A percentile compares a stretch with the other conserved stretches of the same genome.
Evolutionary conservation across 176 grass and related monocot genomes (phyloP).

Genomic region (Avena atlantica): DNA sequence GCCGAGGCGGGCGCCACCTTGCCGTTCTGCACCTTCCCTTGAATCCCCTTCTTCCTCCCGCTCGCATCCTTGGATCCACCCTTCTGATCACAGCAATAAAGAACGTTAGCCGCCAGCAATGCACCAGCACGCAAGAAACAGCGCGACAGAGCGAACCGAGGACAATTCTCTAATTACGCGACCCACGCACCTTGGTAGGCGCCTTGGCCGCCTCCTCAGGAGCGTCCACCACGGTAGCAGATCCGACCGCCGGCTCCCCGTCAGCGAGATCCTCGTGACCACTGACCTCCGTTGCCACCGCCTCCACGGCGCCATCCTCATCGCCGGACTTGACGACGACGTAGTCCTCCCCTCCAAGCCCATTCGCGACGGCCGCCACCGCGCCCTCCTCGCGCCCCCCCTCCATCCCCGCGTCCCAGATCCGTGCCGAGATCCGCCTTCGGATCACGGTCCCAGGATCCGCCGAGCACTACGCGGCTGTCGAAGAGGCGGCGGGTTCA

Average conservation of each 20-base stretch:
- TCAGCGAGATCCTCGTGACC: constrained; percentile 36
- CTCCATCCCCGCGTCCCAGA: constrained; percentile 36
- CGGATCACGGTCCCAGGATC: constrained; percentile 30
- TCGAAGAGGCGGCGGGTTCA: neutral
- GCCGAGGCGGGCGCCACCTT: constrained; percentile 28
- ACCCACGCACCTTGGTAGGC: constrained; percentile 40
- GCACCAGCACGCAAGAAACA: neutral
- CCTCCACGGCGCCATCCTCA: neutral
- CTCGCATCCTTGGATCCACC: constrained; percentile 51
- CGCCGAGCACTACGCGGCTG: too few species aligned
- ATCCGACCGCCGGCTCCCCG: constrained; percentile 17
- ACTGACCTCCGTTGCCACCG: neutral
- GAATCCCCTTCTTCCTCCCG: constrained; percentile 39
- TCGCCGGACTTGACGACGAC: constrained; percentile 34
- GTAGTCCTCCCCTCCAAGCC: constrained; percentile 31
- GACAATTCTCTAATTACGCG: neutral
- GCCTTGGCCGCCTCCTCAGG: constrained; percentile 13
- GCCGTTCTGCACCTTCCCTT: constrained; percentile 48
- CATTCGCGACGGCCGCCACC: constrained; percentile 19
- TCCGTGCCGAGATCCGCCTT: constrained; percentile 25
- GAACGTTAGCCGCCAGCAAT: neutral
- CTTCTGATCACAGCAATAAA: constrained; percentile 48
- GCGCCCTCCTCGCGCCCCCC: constrained; percentile 16
- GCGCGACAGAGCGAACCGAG: neutral
- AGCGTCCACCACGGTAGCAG: neutral